Evolutionary conservation across 2,329 filamentous ascomycete species (phyloP), one percentile per base, ranked within the genome.

Genomic region (Byssoonygena ceratinophila): DNA sequence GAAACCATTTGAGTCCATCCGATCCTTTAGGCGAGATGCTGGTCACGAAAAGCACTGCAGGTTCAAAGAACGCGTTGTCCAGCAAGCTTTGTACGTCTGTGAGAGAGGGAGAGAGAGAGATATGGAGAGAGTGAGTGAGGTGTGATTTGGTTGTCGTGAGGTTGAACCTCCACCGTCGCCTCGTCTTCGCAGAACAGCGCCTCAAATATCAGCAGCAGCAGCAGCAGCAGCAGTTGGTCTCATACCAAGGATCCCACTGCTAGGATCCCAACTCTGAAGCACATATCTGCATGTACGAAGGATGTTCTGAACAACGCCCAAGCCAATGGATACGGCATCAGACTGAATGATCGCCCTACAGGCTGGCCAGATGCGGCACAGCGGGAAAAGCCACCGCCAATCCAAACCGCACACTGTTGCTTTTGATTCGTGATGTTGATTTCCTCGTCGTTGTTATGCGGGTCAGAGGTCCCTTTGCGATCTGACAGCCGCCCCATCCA

Each of bases 401-500:
- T 51, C 47, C 37, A 5, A 43, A 20, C 18, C 22, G 16, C 25
- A 25, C 27, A 43, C 37, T 11, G 20, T 43, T 43, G 18, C 11
- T 20, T 34, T 3, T 32, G 22, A 49, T 49, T 49, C 34, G 32
- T 29, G 46, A 49, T 29, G 6, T 11, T 1, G 18, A 5, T 16
- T 2, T 22, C 18, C 25, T 51, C 9, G 14, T 36, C 47, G 18
- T 44, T 20, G 29, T 25, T 16, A 9, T 25, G 29, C 25, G 18
- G 46, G 23, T 31, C 27, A 11, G 29, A 34, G 44, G 22, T 46
- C 29, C 34, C 27, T n/a, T 34, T 16, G 27, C 11, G 22, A n/a
- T 23, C 36, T 49, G 36, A 41, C 46, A 49, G 36, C 34, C 22
- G 46, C 46, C n/a, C 8, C 23, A n/a, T 8, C n/a, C n/a, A n/a